phyloP scores from a whole-genome alignment of 345 rosid genomes.

The Syzygium oleosum region DNA sequence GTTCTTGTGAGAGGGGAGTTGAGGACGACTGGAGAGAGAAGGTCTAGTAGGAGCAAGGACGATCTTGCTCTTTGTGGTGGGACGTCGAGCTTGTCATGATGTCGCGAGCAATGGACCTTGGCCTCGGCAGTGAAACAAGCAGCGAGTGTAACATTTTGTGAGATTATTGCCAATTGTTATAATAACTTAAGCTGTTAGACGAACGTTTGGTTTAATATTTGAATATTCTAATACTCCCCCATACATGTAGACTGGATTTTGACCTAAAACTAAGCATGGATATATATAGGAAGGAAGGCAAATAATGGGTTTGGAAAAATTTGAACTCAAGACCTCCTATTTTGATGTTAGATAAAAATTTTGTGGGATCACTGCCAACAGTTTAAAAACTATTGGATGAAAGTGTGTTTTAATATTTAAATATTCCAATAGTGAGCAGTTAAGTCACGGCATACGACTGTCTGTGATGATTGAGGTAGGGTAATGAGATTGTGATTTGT shows the following conservation, averaged over 20 bases:
- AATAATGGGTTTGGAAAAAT: background rate
- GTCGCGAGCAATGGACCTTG: background rate
- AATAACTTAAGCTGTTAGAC: background rate
- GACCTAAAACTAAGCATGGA: background rate
- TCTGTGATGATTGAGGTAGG: background rate
- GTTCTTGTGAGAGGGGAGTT: background rate
- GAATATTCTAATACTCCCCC: accelerated
- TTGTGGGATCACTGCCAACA: accelerated
- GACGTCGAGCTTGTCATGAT: background rate
- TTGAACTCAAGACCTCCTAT: accelerated
- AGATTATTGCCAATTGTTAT: accelerated
- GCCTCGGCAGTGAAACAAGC: background rate
- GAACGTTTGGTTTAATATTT: accelerated
- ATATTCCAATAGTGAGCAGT: background rate
- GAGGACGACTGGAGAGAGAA: background rate
- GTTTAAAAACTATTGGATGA: background rate
- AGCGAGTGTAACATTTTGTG: background rate
- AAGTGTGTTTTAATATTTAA: background rate
- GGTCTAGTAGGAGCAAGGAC: background rate
- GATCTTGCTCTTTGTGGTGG: background rate
- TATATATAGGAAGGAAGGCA: background rate
- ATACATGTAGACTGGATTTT: accelerated
- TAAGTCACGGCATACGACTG: accelerated
- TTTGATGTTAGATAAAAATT: background rate
- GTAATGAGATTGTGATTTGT: background rate